Evolutionary conservation across 1,139 yeast genomes (phyloP), one percentile per base, ranked within the genome.

Genomic region (Yamadazyma diospyri): DNA sequence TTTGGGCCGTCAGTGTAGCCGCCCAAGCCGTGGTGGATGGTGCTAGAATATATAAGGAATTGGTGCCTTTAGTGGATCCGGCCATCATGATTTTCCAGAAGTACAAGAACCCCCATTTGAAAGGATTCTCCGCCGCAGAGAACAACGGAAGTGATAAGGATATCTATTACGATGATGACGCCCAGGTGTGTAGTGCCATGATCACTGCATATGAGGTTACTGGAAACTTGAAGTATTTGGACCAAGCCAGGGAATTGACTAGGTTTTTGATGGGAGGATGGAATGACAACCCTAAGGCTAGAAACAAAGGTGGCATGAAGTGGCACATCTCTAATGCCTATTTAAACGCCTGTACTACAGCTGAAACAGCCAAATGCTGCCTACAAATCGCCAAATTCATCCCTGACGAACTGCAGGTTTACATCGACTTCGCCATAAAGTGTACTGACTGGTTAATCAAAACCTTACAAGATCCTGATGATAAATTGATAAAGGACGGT

Each of bases 81-180:
- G 80, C 76, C 2, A 59, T 79, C 34, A 51, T 57, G 32, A 69
- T 72, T 2, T 66, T 80, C 40, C 70, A 68, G 37, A 64, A 61
- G 45, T 81, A 78, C 55, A 73, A 75, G 53, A 73, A 76, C 41
- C 60, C 63, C 10, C 59, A 68, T 40, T 49, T 61, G 47, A 71
- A 67, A 38, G 82, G 78, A 2, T 78, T 61, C 51, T 69, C 79
- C 27, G 84, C 83, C 2, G 78, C 81, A 4, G 78, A 73, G 48
- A 66, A 74, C 50, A 60, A 59, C 35, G 72, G 74, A 23, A 73
- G 71, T 30, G 81, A 79, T 52, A 61, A 61, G 30, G 88, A 81
- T 51, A 76, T 81, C 30, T 80, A 81, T 53, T 81, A 78, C 45
- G 89, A 81, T 51, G 89, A 81, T 48, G 83, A 81, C 50, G 89